Evolutionary conservation across 2,329 filamentous ascomycete species (phyloP), one percentile per base, ranked within the genome.

Genomic region (Pseudopyricularia cyperi): DNA sequence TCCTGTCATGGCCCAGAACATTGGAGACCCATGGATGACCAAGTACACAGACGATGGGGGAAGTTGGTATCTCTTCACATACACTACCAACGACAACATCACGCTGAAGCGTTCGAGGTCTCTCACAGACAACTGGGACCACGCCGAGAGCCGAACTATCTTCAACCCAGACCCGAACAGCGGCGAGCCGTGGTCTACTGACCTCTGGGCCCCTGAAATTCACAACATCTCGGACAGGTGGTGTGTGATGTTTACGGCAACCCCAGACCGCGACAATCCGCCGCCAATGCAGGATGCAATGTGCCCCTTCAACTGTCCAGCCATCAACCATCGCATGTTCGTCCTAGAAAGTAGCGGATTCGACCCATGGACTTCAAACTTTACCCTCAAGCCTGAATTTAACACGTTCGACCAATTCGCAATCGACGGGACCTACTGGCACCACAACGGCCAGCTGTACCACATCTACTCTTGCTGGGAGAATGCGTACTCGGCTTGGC

Each of bases 51-150:
- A 52, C n/a, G 54, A 57, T 42, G 63, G 62, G 35, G 60, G 64
- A n/a, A 61, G 61, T 19, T 68, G 65, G 63, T 70, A 70, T 52
- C 57, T 69, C 37, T 66, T 69, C 57, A 69, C 68, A 0, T 69
- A 68, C 46, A 61, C 63, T 7, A 69, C 67, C 9, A 66, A 67
- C 50, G 56, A 60, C 53, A 70, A 70, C 53, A 63, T 70, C 52
- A 70, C 67, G 1, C 58, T 70, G 42, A 64, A 59, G 51, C 60
- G 67, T 15, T 68, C 66, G 37, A 62, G 56, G 48, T 59, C 59
- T 22, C 59, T 69, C 32, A 70, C 66, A 30, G 67, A 66, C 56
- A 67, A 69, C 49, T 69, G 68, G 67, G 66, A 70, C 51, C 52
- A 65, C 52, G 62, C 63, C 2, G 67, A 69, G 51, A 62, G 60